Evolutionary conservation across 768 basidiomycete genomes (phyloP), one percentile per base, ranked within the genome.

Genomic region (Lepiota brunneoincarnata): DNA sequence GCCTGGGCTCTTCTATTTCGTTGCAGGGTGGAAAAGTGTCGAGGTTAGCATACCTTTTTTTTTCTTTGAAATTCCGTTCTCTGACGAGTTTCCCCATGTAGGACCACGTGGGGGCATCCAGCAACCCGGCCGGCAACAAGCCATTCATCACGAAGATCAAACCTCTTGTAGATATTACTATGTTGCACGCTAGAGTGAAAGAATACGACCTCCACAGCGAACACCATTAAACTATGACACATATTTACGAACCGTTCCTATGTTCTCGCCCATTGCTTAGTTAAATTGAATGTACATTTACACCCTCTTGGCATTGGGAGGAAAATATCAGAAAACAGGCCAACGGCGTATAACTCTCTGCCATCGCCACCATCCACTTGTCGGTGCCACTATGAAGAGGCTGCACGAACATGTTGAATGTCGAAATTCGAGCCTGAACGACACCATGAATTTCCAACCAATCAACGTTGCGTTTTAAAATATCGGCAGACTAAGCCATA

Each of bases 1-100:
- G 17, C 4, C 45, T 6, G 40, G 39, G 6, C 23, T 39, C 23
- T 47, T 31, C 37, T 47, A 36, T 18, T 47, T 54, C 45, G 12
- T 54, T 21, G 53, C 45, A 9, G 53, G 53, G 35, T 54, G 53
- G 53, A 20, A 37, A 15, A 41, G 26, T 17, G 43, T 46, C 17
- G 37, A 47, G 24, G 53, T 48, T 3, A 23, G 51, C 11, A 10
- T 14, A 39, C 31, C 39, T 7, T 12, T 12, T n/a, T n/a, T 3
- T 17, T 23, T 9, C 17, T 28, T 11, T 18, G 4, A n/a, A n/a
- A n/a, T 35, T 9, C 20, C 28, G 6, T 11, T 4, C n/a, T 6
- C 43, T 38, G 36, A 54, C 21, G 1, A 15, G n/a, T n/a, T 15
- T 9, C 10, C 20, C 31, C 37, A 3, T 23, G 17, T 23, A 54